Conservation (phyloP, 2,329 filamentous ascomycete species). For the Fusarium sp. region DNA sequence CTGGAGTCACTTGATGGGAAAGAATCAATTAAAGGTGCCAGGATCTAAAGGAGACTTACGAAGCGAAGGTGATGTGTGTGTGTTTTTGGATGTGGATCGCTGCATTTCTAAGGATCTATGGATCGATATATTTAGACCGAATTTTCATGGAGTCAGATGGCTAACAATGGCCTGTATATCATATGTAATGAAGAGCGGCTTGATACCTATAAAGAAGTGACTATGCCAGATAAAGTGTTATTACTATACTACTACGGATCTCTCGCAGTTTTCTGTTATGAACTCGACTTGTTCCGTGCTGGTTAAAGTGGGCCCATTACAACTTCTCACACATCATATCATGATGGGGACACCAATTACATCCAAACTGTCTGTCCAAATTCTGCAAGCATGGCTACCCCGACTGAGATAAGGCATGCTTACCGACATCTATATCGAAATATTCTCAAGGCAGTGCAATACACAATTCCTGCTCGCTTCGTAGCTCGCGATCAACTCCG, state of each 20-base stretch:
- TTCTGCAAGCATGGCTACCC: constrained; percentile 32
- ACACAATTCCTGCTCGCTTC: constrained; percentile 73
- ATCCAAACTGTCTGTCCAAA: not conserved
- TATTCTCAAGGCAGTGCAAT: constrained; percentile 75
- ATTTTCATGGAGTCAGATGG: constrained; percentile 31
- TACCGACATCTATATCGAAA: constrained; percentile 77
- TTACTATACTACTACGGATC: not conserved
- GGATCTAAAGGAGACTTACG: constrained; percentile 12
- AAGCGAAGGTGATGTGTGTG: constrained; percentile 18
- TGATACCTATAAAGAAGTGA: not conserved
- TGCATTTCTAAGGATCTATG: constrained; percentile 17
- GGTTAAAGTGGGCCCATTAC: constrained; percentile 19
- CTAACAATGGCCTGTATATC: constrained; percentile 15
- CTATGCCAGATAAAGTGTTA: not conserved
- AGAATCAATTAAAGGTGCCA: not conserved
- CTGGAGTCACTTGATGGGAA: constrained; percentile 19
- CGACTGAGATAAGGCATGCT: constrained; percentile 63
- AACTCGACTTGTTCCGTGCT: not conserved
- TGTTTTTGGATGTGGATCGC: constrained; percentile 13
- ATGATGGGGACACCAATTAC: not conserved
- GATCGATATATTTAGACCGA: constrained; percentile 34
- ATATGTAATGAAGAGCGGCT: constrained; percentile 26
- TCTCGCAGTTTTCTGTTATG: not conserved
- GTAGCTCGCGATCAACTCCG: constrained; percentile 68
- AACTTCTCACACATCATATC: not conserved